Evolutionary conservation across 768 basidiomycete species (phyloP).

Genomic region (Lactarius akahatsu): DNA sequence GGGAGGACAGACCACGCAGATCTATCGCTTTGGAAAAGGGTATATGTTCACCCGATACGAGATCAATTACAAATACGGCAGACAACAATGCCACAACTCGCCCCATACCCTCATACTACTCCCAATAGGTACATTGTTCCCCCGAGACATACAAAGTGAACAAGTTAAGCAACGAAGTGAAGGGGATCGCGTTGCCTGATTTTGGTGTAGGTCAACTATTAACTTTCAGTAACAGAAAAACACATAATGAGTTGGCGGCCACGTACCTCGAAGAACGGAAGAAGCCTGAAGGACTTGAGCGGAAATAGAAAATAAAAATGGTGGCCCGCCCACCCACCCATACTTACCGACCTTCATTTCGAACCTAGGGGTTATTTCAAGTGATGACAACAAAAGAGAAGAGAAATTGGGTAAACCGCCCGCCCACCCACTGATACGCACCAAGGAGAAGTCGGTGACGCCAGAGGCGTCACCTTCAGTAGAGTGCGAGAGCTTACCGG

Average conservation of each 20-base stretch:
- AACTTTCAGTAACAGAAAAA: neutral
- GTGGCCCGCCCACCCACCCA: conserved; percentile 11
- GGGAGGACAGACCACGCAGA: neutral
- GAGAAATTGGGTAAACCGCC: conserved; percentile 12
- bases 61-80: neutral
- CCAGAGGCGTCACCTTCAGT: neutral
- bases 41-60: neutral
- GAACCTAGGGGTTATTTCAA: neutral
- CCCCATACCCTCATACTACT: neutral
- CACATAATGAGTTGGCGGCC: neutral
- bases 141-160: neutral
- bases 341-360: neutral
- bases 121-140: neutral
- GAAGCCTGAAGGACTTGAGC: neutral
- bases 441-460: conserved; percentile 7
- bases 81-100: neutral
- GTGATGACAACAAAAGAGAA: neutral
- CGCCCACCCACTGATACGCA: conserved; percentile 24
- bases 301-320: neutral
- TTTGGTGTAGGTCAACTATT: neutral
- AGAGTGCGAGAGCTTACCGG: neutral
- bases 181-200: neutral
- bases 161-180: neutral
- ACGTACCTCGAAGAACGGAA: neutral
- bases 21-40: neutral